phyloP scores from a whole-genome alignment of 164 flowering plant genomes.

The Magnolia officinalis region DNA sequence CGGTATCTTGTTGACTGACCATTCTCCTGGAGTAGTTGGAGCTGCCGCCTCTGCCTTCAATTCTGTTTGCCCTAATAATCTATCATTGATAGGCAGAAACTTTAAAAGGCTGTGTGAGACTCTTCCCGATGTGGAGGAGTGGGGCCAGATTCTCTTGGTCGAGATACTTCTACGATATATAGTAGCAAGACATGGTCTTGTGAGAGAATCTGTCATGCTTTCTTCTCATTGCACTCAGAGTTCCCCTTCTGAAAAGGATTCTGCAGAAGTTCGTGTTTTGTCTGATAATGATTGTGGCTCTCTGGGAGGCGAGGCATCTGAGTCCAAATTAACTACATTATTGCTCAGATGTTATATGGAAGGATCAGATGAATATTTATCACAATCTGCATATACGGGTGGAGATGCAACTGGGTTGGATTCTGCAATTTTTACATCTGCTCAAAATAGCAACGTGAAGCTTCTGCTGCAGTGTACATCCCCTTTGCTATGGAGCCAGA shows the following conservation, averaged over 20 bases:
- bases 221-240: constrained; percentile 27
- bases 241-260: constrained; percentile 34
- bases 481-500: constrained; percentile 94
- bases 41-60: constrained; percentile 94
- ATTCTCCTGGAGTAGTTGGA: constrained; percentile 95
- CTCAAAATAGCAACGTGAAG: constrained; percentile 56
- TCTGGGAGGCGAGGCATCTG: constrained; percentile 10
- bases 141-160: constrained; percentile 90
- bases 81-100: constrained; percentile 62
- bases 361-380: constrained; percentile 81
- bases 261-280: constrained; percentile 20
- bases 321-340: constrained; percentile 39
- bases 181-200: constrained; percentile 84
- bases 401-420: constrained; percentile 28
- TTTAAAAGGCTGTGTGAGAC: constrained; percentile 72
- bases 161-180: constrained; percentile 82
- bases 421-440: constrained; percentile 43
- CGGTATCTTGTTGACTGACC: constrained; percentile 65
- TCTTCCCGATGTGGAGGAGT: constrained; percentile 97
- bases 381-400: constrained; percentile 38
- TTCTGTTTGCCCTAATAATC: constrained; percentile 75
- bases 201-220: constrained; percentile 66
- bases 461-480: constrained; percentile 84
- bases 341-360: constrained; percentile 75
- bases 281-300: constrained; percentile 23